Conservation (phyloP, 78 protist genomes). For the Anaeramoeba flamelloides region DNA sequence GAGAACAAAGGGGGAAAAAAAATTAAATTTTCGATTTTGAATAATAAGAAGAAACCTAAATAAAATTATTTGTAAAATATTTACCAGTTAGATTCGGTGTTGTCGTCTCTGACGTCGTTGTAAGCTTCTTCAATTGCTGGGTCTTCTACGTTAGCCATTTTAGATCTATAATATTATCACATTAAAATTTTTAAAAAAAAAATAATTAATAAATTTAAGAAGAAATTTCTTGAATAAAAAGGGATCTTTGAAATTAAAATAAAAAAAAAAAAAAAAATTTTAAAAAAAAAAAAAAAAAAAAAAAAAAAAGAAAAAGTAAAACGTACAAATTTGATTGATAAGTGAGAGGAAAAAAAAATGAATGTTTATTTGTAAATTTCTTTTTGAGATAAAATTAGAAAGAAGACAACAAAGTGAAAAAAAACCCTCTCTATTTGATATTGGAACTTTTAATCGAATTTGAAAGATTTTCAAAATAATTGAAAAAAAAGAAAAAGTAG, state of each 20-base stretch:
- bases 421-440: no score
- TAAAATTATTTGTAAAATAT: background rate
- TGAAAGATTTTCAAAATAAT: no score
- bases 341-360: no score
- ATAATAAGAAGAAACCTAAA: background rate
- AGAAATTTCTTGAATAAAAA: background rate
- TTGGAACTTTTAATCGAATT: no score
- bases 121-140: background rate
- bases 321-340: background rate
- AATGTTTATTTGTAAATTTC: no score
- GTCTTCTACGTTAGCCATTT: background rate
- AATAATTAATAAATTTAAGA: background rate
- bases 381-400: no score
- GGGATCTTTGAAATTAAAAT: background rate
- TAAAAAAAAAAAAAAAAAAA: conserved; percentile 3
- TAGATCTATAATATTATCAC: background rate
- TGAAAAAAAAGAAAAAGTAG: no score
- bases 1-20: conserved; percentile 3
- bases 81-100: background rate
- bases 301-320: background rate
- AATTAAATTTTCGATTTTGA: background rate
- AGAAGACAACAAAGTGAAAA: no score
- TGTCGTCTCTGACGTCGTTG: background rate
- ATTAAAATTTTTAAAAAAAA: background rate
- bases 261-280: background rate